Evolutionary conservation across 108 stramenopile species (phyloP).

Genomic region (Pseudonitzschia delicatissima): DNA sequence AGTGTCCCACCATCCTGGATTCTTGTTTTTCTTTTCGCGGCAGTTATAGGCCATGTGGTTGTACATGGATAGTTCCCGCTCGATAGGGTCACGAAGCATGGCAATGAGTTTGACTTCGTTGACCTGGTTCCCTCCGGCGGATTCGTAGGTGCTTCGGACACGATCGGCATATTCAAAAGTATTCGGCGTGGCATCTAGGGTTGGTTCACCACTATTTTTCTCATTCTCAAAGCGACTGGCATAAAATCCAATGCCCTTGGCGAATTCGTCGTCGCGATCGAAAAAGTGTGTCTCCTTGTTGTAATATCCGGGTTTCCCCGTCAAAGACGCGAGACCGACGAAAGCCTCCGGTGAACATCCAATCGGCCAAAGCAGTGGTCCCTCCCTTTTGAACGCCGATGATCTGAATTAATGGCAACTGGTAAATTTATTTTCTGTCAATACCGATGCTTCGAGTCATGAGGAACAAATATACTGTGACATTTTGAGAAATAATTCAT

Average conservation of each 20-base stretch:
- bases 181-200: slow-evolving; percentile 42
- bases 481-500: no score
- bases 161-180: slow-evolving; percentile 10
- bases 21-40: slow-evolving; percentile 18
- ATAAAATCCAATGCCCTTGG: slow-evolving; percentile 36
- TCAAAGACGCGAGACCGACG: slow-evolving; percentile 24
- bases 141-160: slow-evolving; percentile 19
- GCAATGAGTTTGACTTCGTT: slow-evolving; percentile 31
- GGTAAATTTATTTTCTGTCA: no score
- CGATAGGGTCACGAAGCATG: slow-evolving; percentile 36
- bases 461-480: no score
- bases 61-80: slow-evolving; percentile 35
- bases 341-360: slow-evolving; percentile 32
- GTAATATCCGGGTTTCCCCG: slow-evolving; percentile 24
- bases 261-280: slow-evolving; percentile 21
- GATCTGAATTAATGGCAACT: slow-evolving; percentile 19
- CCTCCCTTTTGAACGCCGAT: slow-evolving; percentile 43
- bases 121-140: slow-evolving; percentile 17
- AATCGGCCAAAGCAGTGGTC: slow-evolving; percentile 27
- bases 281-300: slow-evolving; percentile 46
- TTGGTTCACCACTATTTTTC: neutral
- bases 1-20: slow-evolving; percentile 21
- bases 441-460: no score
- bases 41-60: slow-evolving; percentile 21
- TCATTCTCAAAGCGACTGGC: slow-evolving; percentile 28